A percentile compares a stretch with the other conserved stretches of the same genome.
These are phyloP conservation scores for Sclerotinia glacialis DNA, from an alignment of 2,329 filamentous ascomycete genomes.

Conservation along the genomic window DNA sequence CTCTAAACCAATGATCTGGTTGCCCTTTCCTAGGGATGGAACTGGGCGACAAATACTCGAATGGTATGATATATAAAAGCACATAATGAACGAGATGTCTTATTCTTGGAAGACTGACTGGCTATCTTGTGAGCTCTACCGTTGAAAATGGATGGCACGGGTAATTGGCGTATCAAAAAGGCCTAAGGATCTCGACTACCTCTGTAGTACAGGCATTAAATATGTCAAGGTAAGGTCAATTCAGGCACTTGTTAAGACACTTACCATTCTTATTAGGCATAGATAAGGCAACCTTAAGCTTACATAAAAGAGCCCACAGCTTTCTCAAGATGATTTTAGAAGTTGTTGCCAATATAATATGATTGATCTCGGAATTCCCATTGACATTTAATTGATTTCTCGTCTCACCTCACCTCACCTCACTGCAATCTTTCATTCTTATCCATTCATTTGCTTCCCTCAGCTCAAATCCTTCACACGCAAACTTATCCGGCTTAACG, in stretches of 20 bases:
- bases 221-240: background rate
- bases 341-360: background rate
- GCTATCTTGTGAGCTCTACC: too few species aligned
- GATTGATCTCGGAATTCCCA: too few species aligned
- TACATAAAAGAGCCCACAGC: background rate
- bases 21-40: background rate
- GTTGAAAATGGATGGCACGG: background rate
- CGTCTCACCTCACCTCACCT: background rate
- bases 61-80: too few species aligned
- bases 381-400: background rate
- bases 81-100: too few species aligned
- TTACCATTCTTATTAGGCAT: too few species aligned
- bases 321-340: background rate
- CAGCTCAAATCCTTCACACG: constrained; percentile 7
- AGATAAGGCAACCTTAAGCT: too few species aligned
- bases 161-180: background rate
- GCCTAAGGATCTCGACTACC: background rate
- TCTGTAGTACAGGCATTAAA: background rate
- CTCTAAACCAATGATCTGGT: too few species aligned
- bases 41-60: background rate
- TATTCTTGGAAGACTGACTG: too few species aligned
- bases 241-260: background rate
- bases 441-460: constrained; percentile 10
- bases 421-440: background rate
- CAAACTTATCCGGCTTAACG: constrained; percentile 12